These are phyloP conservation scores for Babesia ovis DNA, from an alignment of 169 alveolate species.

Conservation along the genomic window DNA sequence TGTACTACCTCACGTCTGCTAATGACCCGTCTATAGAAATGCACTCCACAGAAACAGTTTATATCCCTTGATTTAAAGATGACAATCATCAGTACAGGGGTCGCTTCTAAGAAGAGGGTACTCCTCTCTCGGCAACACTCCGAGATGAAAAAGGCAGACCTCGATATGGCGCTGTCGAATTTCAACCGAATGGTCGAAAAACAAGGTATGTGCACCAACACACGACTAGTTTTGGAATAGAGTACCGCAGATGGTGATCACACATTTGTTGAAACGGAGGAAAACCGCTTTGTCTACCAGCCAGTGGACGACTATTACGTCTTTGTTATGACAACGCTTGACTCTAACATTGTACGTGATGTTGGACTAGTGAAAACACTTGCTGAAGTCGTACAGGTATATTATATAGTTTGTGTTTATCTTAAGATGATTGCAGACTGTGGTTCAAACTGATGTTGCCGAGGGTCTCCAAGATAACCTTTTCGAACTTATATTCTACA, in stretches of 20 bases:
- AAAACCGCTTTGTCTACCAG: constrained; percentile 76
- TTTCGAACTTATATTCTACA: constrained; percentile 75
- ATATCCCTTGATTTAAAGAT: constrained; percentile 17
- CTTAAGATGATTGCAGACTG: constrained; percentile 1
- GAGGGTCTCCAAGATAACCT: constrained; percentile 73
- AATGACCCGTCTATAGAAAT: not conserved
- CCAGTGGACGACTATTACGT: constrained; percentile 77
- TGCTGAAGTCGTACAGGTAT: constrained; percentile 76
- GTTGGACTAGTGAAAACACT: constrained; percentile 73
- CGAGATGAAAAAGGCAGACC: constrained; percentile 46
- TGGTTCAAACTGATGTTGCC: constrained; percentile 63
- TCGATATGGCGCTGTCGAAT: constrained; percentile 50
- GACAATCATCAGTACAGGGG: constrained; percentile 61
- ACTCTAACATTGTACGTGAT: constrained; percentile 78
- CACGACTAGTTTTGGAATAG: not conserved
- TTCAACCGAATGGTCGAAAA: constrained; percentile 52
- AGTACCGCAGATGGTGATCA: constrained; percentile 64
- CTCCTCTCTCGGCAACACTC: constrained; percentile 65
- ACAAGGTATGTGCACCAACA: constrained; percentile 33
- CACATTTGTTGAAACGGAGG: constrained; percentile 78
- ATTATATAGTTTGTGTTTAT: not conserved
- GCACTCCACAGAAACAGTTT: not conserved
- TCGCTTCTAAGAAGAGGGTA: constrained; percentile 66
- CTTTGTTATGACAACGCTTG: constrained; percentile 77
- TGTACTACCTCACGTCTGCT: not conserved